A percentile compares a stretch with the other conserved stretches of the same genome.
These are phyloP conservation scores for Cenococcum geophilum DNA, from an alignment of 495 filamentous ascomycete species.

Conservation along the genomic window DNA sequence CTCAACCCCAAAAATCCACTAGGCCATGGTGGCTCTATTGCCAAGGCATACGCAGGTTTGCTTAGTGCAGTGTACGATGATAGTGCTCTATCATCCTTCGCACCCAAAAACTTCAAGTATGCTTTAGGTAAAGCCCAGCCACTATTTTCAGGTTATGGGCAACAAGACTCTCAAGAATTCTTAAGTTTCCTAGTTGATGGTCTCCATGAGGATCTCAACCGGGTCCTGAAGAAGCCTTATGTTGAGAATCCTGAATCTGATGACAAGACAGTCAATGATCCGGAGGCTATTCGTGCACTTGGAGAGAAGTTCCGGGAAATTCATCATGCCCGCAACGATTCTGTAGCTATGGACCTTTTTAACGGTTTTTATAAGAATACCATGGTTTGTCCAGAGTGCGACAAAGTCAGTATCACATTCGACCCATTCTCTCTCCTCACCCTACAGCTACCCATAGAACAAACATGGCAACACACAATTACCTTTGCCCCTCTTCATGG, in stretches of 20 bases:
- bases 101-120: slow-evolving; percentile 71
- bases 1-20: slow-evolving; percentile 80
- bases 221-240: slow-evolving; percentile 91
- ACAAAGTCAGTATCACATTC: slow-evolving; percentile 97
- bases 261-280: slow-evolving; percentile 87
- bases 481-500: slow-evolving; percentile 65
- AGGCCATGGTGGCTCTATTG: slow-evolving; percentile 74
- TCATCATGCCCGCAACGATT: slow-evolving; percentile 88
- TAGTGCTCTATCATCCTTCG: slow-evolving; percentile 53
- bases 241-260: slow-evolving; percentile 97
- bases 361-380: slow-evolving; percentile 98
- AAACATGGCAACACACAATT: slow-evolving; percentile 64
- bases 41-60: slow-evolving; percentile 68
- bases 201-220: slow-evolving; percentile 88
- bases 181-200: slow-evolving; percentile 94
- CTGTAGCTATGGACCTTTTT: slow-evolving; percentile 89
- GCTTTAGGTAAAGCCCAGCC: slow-evolving; percentile 73
- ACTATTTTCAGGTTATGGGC: slow-evolving; percentile 86
- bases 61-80: slow-evolving; percentile 67
- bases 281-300: slow-evolving; percentile 67
- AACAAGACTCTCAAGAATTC: slow-evolving; percentile 97
- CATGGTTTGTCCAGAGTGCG: slow-evolving; percentile 79
- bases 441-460: slow-evolving; percentile 79
- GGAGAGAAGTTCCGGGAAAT: slow-evolving; percentile 84
- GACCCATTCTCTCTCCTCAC: slow-evolving; percentile 96